These are phyloP conservation scores for Canna indica DNA, from an alignment of 176 grass and related monocot species.

Conservation along the genomic window DNA sequence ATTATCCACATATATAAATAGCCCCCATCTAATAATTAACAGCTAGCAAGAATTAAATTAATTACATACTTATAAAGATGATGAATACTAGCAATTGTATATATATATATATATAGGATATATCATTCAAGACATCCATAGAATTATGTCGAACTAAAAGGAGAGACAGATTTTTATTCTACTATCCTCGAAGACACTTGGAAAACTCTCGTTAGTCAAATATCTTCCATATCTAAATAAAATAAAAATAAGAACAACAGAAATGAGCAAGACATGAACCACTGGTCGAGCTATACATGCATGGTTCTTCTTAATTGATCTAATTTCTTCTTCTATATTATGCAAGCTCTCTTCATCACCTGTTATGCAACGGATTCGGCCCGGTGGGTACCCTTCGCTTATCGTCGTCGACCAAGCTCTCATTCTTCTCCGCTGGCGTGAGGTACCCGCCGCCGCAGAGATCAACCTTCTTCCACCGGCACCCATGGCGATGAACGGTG, in stretches of 20 bases:
- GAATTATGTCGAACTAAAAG: too few species aligned
- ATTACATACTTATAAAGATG: too few species aligned
- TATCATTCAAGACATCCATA: too few species aligned
- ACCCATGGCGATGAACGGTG: background rate
- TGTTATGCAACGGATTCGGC: conserved; percentile 19
- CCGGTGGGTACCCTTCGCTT: conserved; percentile 10
- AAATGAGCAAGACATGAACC: background rate
- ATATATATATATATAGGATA: too few species aligned
- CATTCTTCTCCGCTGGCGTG: conserved; percentile 1
- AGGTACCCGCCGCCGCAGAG: background rate
- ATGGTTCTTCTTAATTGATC: background rate
- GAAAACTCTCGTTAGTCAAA: background rate
- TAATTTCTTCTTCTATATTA: too few species aligned
- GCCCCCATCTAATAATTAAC: too few species aligned
- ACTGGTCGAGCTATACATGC: background rate
- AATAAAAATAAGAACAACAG: background rate
- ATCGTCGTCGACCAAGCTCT: conserved; percentile 17
- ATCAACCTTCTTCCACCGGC: conserved; percentile 1
- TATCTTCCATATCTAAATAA: background rate
- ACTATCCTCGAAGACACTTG: background rate
- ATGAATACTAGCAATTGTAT: too few species aligned
- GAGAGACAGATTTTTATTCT: background rate
- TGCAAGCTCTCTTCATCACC: background rate
- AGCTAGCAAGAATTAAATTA: too few species aligned
- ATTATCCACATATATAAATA: too few species aligned